A percentile compares a stretch with the other conserved stretches of the same genome.
Conservation (phyloP, 208 protist genomes). For the Endotrypanum monterogeii region DNA sequence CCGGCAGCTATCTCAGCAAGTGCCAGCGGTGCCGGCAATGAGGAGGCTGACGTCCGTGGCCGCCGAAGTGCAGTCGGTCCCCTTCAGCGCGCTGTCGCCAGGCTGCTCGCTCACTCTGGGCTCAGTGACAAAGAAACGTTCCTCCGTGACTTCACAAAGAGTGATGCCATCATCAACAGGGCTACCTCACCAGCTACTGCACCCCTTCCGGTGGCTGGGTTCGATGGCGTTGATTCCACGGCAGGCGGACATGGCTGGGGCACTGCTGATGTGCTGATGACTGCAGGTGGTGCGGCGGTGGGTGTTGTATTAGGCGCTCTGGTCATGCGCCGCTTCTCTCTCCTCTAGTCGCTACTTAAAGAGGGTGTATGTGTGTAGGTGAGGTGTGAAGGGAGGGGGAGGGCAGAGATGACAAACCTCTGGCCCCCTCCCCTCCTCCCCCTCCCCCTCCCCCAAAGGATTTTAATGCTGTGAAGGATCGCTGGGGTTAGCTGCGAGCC, state of each 20-base stretch:
- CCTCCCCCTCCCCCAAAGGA: too few species aligned
- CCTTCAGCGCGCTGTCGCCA: conserved; percentile 22
- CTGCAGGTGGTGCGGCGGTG: conserved; percentile 16
- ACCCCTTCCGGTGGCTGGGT: too few species aligned
- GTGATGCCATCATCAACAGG: not conserved
- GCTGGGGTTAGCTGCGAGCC: not conserved
- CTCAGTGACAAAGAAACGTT: conserved; percentile 10
- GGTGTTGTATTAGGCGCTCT: conserved; percentile 16
- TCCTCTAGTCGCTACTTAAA: conserved; percentile 7
- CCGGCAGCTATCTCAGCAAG: not conserved
- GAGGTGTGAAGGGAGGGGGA: not conserved
- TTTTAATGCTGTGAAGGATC: not conserved
- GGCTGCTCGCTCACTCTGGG: conserved; percentile 23
- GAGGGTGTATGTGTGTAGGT: conserved; percentile 1
- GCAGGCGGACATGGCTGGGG: conserved; percentile 2
- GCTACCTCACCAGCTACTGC: not conserved
- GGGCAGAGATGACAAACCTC: not conserved
- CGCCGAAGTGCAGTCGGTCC: not conserved
- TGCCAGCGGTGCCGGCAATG: not conserved
- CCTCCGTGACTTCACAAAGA: conserved; percentile 1
- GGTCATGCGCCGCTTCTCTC: conserved; percentile 18
- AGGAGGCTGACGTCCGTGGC: not conserved
- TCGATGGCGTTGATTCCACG: not conserved
- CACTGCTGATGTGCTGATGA: conserved; percentile 13
- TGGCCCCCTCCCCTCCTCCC: too few species aligned